Evolutionary conservation across 257 asterid species (phyloP).

Genomic region (Agastache rugosa): DNA sequence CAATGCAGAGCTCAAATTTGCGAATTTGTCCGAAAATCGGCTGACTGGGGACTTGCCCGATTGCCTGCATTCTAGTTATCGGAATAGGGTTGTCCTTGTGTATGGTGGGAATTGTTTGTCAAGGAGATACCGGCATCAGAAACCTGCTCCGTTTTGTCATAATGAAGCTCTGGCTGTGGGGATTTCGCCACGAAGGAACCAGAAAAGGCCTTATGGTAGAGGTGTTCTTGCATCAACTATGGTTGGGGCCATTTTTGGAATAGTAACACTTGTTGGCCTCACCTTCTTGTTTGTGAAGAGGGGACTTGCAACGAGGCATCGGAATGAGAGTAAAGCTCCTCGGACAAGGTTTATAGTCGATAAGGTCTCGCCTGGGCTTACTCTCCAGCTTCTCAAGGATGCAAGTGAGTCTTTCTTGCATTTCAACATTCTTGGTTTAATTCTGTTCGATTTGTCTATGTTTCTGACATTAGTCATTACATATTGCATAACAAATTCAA

Average conservation of each 20-base stretch:
- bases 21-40: slow-evolving; percentile 65
- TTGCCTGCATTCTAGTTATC: slow-evolving; percentile 45
- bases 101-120: slow-evolving; percentile 75
- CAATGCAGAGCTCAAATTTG: slow-evolving; percentile 49
- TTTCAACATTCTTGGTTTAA: too few relatives aligned
- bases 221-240: slow-evolving; percentile 65
- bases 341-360: slow-evolving; percentile 56
- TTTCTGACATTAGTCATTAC: background rate
- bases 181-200: slow-evolving; percentile 50
- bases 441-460: background rate
- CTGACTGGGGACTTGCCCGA: slow-evolving; percentile 80
- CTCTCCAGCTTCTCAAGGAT: slow-evolving; percentile 83
- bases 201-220: slow-evolving; percentile 42
- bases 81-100: slow-evolving; percentile 36
- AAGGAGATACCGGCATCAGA: slow-evolving; percentile 46
- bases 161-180: slow-evolving; percentile 85
- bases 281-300: slow-evolving; percentile 57
- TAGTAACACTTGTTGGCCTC: slow-evolving; percentile 48
- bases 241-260: slow-evolving; percentile 74
- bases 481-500: too few relatives aligned
- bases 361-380: slow-evolving; percentile 64
- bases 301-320: slow-evolving; percentile 44
- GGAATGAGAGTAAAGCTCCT: slow-evolving; percentile 42
- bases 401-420: slow-evolving; percentile 62
- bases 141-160: slow-evolving; percentile 63